Percentiles rank a stretch among this genome's conserved stretches.
These are phyloP conservation scores for Tolypocladium paradoxum DNA, from an alignment of 2,329 filamentous ascomycete species.

Conservation along the genomic window DNA sequence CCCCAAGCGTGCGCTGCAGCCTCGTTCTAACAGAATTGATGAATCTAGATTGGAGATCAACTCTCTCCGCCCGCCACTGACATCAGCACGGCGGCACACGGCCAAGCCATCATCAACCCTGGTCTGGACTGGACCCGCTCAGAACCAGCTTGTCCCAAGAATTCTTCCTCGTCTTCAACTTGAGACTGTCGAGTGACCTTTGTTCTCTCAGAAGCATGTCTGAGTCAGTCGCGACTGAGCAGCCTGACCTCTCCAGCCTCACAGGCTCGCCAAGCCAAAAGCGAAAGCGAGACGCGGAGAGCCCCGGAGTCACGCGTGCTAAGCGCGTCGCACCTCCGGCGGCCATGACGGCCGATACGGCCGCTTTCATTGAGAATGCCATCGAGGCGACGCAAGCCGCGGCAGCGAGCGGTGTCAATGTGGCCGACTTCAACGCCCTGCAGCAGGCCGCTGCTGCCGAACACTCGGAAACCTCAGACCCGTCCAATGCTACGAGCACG, in stretches of 20 bases:
- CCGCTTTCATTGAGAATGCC: constrained; percentile 44
- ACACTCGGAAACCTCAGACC: constrained; percentile 36
- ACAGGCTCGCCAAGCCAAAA: constrained; percentile 37
- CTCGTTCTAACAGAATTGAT: background rate
- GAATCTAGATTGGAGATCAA: background rate
- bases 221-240: constrained; percentile 33
- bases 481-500: constrained; percentile 45
- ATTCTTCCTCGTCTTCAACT: background rate
- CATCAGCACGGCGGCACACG: background rate
- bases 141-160: background rate
- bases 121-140: background rate
- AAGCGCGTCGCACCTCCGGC: constrained; percentile 38
- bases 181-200: background rate
- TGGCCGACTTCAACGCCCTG: constrained; percentile 45
- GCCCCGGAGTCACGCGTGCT: constrained; percentile 35
- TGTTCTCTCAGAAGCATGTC: constrained; percentile 27
- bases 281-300: constrained; percentile 43
- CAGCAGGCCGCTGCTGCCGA: constrained; percentile 40
- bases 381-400: constrained; percentile 32
- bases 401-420: constrained; percentile 30
- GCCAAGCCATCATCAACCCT: background rate
- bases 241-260: constrained; percentile 33
- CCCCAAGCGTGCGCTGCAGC: background rate
- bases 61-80: background rate
- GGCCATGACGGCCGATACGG: constrained; percentile 33